These are phyloP conservation scores for Rhododendron ovatum DNA, from an alignment of 148 eudicot species.

Conservation along the genomic window DNA sequence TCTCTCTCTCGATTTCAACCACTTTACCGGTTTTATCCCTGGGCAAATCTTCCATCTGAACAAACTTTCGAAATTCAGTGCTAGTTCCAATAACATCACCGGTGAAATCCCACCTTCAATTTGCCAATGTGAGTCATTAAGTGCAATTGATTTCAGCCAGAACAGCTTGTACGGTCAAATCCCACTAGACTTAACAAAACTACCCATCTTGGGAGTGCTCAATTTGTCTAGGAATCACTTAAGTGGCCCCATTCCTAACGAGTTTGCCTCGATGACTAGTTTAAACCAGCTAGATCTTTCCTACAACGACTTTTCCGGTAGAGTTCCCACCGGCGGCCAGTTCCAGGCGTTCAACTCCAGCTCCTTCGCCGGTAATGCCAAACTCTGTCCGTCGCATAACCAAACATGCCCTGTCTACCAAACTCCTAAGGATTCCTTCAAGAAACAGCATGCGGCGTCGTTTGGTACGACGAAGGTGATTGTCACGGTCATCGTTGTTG, in stretches of 20 bases:
- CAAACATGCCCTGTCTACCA: conserved; percentile 32
- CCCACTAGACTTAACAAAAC: conserved; percentile 24
- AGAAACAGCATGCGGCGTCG: conserved; percentile 10
- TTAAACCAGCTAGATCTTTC: conserved; percentile 45
- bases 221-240: conserved; percentile 40
- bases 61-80: conserved; percentile 14
- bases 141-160: conserved; percentile 40
- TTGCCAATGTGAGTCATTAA: conserved; percentile 27
- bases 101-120: conserved; percentile 43
- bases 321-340: conserved; percentile 33
- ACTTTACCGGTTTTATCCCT: conserved; percentile 44
- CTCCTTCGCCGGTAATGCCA: conserved; percentile 45
- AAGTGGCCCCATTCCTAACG: conserved; percentile 40
- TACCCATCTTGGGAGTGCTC: conserved; percentile 24
- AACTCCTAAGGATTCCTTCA: neutral
- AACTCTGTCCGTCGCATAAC: conserved; percentile 34
- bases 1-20: conserved; percentile 29
- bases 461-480: conserved; percentile 30
- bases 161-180: conserved; percentile 39
- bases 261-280: conserved; percentile 25
- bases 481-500: conserved; percentile 15
- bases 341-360: conserved; percentile 35
- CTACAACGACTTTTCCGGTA: conserved; percentile 42
- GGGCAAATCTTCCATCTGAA: conserved; percentile 25
- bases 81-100: conserved; percentile 32